Evolutionary conservation across 148 eudicot species (phyloP), one percentile per base, ranked within the genome.

Genomic region (Silene uniflora): DNA sequence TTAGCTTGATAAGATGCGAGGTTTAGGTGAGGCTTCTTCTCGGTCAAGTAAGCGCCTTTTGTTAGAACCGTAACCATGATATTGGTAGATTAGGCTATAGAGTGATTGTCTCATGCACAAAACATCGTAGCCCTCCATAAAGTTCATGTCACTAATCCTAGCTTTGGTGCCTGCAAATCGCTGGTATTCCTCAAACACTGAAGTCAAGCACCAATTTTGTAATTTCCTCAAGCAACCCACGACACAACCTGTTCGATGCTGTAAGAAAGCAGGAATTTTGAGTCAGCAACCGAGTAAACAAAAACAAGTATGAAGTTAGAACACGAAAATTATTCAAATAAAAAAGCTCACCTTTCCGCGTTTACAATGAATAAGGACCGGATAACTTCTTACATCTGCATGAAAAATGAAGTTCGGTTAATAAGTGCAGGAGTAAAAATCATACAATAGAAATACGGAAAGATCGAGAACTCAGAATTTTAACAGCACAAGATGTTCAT

Each of bases 201-300:
- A 84, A 24, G 86, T 29, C 76, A 91, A 10, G 39, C 90, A 87
- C 92, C 96, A 90, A 70, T 81, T 87, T 81, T 88, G 96, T 67
- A 86, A 39, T 77, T 88, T 90, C 77, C 96, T 84, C 39, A 90
- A 74, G 81, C 92, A 90, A 19, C 92, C 92, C 22, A 90, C 92
- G 1, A 90, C 71, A 69, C 90, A 87, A 29, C 96, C 92, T 4
- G 96, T 90, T n/a, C 92, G 88, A 79, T 90, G 95, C 95, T 90
- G 90, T 76, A 83, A 72, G 46, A 83, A 65, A 58, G 59, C n/a
- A 10, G 22, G 62, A 6, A 42, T 23, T 19, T 24, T 7, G 29
- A 27, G 65, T 78, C 3, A 78, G 80, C 71, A 4, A 47, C 18
- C 16, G 5, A 12, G 11, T 47, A 23, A 18, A 67, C 16, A 16